phyloP scores from a whole-genome alignment of 192 early-diverging fungal genomes.

The Linnemannia exigua region DNA sequence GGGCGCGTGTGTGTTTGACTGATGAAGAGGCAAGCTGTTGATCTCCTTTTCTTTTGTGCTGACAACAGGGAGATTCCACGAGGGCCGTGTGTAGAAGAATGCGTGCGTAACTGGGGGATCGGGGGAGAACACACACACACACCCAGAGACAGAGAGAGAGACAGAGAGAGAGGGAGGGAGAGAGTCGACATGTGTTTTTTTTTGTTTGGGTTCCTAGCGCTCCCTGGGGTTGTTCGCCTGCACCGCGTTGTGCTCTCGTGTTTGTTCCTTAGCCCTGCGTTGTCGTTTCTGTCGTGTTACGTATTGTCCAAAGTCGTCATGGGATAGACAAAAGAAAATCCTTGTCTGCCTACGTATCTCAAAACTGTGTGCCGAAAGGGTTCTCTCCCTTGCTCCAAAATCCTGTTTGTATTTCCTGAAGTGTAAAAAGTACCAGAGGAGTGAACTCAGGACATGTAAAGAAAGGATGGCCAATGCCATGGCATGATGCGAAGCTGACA shows the following conservation, averaged over 20 bases:
- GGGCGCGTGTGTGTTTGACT: not conserved
- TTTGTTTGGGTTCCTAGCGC: constrained; percentile 2
- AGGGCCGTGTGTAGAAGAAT: constrained; percentile 4
- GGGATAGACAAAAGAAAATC: not conserved
- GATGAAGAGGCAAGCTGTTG: not conserved
- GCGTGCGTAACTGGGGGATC: constrained; percentile 20
- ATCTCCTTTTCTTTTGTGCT: not conserved
- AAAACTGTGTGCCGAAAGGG: not conserved
- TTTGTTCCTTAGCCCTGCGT: not conserved
- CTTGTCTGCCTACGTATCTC: not conserved
- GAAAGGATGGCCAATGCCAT: not conserved
- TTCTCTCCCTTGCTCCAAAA: not conserved
- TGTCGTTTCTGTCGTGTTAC: not conserved
- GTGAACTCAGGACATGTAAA: not conserved
- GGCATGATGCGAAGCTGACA: not conserved
- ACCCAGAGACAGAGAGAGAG: not conserved
- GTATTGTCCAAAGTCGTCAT: not conserved
- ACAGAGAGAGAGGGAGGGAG: not conserved
- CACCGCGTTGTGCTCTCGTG: not conserved
- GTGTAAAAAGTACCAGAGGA: not conserved
- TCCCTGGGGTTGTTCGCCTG: not conserved
- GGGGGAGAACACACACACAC: no score
- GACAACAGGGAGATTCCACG: not conserved
- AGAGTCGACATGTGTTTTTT: constrained; percentile 6
- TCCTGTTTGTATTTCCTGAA: not conserved